phyloP scores from a whole-genome alignment of 495 filamentous ascomycete genomes.

The Neurospora terricola region DNA sequence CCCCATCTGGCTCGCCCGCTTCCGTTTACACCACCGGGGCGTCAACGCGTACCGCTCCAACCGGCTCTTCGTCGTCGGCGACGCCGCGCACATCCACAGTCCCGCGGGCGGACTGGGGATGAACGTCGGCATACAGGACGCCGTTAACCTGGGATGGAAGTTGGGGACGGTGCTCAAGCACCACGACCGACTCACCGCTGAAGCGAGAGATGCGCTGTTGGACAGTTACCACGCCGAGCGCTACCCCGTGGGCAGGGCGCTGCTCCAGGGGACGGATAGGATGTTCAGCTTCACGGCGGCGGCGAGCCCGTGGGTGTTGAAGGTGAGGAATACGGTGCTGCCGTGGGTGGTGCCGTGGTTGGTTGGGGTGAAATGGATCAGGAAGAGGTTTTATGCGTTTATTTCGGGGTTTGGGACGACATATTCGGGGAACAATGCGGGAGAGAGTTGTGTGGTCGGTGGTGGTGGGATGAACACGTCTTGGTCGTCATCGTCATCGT shows the following conservation, averaged over 20 bases:
- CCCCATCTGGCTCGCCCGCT: conserved; percentile 30
- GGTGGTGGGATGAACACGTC: conserved; percentile 10
- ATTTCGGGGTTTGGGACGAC: conserved; percentile 30
- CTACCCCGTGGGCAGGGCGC: conserved; percentile 21
- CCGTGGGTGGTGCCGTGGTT: conserved; percentile 26
- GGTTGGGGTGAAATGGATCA: conserved; percentile 6
- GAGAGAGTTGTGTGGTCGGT: conserved; percentile 1
- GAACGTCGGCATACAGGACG: conserved; percentile 52
- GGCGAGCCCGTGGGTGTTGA: conserved; percentile 19
- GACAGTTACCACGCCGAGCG: conserved; percentile 32
- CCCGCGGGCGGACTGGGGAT: conserved; percentile 50
- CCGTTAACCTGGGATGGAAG: conserved; percentile 52
- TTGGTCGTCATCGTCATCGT: too few species aligned
- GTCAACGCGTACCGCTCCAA: conserved; percentile 25
- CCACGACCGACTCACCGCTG: background rate
- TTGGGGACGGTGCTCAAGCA: conserved; percentile 25
- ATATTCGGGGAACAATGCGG: conserved; percentile 10
- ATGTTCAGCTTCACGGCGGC: conserved; percentile 28
- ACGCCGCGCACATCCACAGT: conserved; percentile 50
- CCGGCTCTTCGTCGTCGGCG: conserved; percentile 45
- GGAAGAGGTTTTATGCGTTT: conserved; percentile 20
- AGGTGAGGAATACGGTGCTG: conserved; percentile 24
- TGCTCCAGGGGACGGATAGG: conserved; percentile 26
- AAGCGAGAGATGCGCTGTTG: conserved; percentile 16
- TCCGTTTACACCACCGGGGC: conserved; percentile 28